Evolutionary conservation across 2,329 filamentous ascomycete species (phyloP), one percentile per base, ranked within the genome.

Genomic region (Colletotrichum tanaceti): DNA sequence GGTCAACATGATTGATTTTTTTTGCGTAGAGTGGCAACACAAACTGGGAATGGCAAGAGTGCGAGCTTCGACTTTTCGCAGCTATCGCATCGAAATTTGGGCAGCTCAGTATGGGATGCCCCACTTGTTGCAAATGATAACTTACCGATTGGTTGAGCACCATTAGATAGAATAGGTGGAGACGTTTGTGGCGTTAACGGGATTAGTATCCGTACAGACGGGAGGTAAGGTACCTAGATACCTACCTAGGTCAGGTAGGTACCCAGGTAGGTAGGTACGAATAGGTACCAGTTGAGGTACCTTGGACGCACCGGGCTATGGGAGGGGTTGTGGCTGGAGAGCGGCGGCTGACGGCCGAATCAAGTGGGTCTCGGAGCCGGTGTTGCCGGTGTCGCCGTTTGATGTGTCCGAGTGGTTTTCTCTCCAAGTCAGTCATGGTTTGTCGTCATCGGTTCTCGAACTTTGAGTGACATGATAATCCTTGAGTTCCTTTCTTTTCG

Each of bases 51-150:
- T 49, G n/a, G 10, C 35, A 20, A 65, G 5, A 50, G 49, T 10
- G 5, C 1, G 13, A 52, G 6, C 2, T 13, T 28, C 35, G 24
- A 16, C 39, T 41, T 55, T 52, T 53, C 35, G 60, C 53, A 68
- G 53, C 53, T 54, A 39, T 64, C 47, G 65, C 65, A 58, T 22
- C 16, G 60, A 68, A 68, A 68, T 68, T 68, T 65, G 41, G 65
- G 4, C 43, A 49, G 41, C 59, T 58, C 35, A 20, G 24, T 3
- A 44, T 13, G 28, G 11, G 38, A 4, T 2, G 38, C 44, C 60
- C 65, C 65, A 64, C 65, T 32, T 54, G 39, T 64, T 68, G 60
- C 32, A 68, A 68, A 68, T 68, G 14, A 41, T 4, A 43, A 28
- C 32, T 32, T 14, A 4, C n/a, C 55, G 14, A 68, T 68, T 68